Evolutionary conservation across 2,329 filamentous ascomycete genomes (phyloP), one percentile per base, ranked within the genome.

Genomic region (Cladosporium sp.): DNA sequence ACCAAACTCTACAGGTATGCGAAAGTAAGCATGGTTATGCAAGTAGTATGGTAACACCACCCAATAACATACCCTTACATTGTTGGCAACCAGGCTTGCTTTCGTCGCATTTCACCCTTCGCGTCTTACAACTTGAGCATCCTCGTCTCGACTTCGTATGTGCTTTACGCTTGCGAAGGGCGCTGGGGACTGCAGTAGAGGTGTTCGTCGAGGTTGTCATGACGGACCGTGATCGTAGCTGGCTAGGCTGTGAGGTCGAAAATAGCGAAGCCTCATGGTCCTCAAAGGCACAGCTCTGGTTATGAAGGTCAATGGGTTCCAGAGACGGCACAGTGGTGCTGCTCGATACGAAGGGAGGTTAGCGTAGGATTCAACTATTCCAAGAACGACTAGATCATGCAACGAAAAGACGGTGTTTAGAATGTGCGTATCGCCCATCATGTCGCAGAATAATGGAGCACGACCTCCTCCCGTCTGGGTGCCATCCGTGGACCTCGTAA

Each of bases 61-160:
- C 34, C 11, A 7, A 6, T 41, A 14, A 36, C n/a, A 14, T 26
- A 1, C 76, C 70, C 12, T 74, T 30, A 30, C 86, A 87, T 66
- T 81, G 83, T 38, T 77, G 74, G 70, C 85, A 87, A 0, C 72
- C 68, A 0, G 85, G 85, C 49, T 78, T 82, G 2, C 71, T 69
- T 71, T 87, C 85, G 70, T 87, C 86, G 68, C 85, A 88, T 84
- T 86, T 87, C 59, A 86, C 79, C 62, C 82, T 78, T 38, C 84
- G 78, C 24, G 86, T 71, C 70, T 86, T 86, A 73, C 86, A 88
- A 69, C 87, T 87, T 3, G 80, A 80, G 69, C 85, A 87, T 1
- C 85, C 85, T 15, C 78, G 76, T 21, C 83, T 78, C 1, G 84
- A 87, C 70, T 87, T 87, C 26, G 77, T 82, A 69, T 87, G 85